Evolutionary conservation across 2,329 filamentous ascomycete genomes (phyloP).

Genomic region (Cryoendolithus antarcticus): DNA sequence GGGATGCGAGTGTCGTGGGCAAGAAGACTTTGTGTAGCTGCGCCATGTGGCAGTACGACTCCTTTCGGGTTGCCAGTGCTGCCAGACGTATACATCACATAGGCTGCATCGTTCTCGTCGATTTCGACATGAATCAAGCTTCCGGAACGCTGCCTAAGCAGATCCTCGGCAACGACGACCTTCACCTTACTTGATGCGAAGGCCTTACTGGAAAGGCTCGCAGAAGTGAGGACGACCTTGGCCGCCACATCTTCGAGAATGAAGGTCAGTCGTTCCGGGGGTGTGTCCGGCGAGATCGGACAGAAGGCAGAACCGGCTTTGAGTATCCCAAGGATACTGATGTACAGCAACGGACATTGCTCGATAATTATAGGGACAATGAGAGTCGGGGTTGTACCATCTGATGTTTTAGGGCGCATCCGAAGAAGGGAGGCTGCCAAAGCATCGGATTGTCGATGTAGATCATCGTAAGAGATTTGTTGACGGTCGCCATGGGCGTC

Average conservation of each 20-base stretch:
- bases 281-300: constrained; percentile 67
- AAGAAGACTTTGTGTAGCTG: constrained; percentile 69
- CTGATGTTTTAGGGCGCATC: too few relatives aligned
- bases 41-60: constrained; percentile 54
- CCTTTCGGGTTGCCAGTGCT: constrained; percentile 9
- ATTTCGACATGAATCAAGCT: not conserved
- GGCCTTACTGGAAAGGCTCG: constrained; percentile 24
- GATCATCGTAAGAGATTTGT: constrained; percentile 47
- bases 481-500: constrained; percentile 33
- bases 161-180: constrained; percentile 27
- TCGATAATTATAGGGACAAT: constrained; percentile 67
- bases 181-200: constrained; percentile 14
- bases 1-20: constrained; percentile 73
- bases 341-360: constrained; percentile 66
- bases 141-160: not conserved
- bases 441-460: constrained; percentile 46
- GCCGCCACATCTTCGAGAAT: constrained; percentile 69
- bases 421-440: constrained; percentile 32
- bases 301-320: constrained; percentile 79
- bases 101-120: constrained; percentile 7
- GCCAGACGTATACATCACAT: constrained; percentile 9
- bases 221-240: constrained; percentile 52
- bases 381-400: constrained; percentile 5
- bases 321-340: constrained; percentile 63
- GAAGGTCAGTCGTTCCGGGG: constrained; percentile 63